Percentiles rank a stretch among this genome's conserved stretches.
Evolutionary conservation across 2,329 filamentous ascomycete species (phyloP).

Genomic region (Ambrosiella beaveri): DNA sequence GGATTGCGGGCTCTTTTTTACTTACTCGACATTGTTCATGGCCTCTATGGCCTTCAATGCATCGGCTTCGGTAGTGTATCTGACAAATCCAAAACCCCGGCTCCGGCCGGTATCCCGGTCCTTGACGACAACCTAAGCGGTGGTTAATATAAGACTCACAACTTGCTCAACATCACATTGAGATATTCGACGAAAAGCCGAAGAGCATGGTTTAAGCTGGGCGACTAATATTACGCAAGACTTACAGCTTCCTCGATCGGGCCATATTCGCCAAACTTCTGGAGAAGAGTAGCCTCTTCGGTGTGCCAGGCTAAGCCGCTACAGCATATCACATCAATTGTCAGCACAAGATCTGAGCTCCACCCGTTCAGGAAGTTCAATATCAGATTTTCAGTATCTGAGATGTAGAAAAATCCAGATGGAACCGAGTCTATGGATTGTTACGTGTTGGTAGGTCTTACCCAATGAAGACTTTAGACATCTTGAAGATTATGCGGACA

Average conservation of each 20-base stretch:
- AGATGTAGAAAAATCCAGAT: not conserved
- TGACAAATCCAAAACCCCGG: constrained; percentile 93
- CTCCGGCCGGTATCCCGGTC: constrained; percentile 93
- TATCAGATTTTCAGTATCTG: too few relatives aligned
- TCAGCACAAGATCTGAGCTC: not conserved
- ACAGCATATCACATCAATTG: not conserved
- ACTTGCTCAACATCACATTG: not conserved
- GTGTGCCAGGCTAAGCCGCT: constrained; percentile 99
- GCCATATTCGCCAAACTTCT: constrained; percentile 88
- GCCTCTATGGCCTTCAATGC: constrained; percentile 57
- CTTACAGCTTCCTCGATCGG: constrained; percentile 80
- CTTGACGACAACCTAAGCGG: constrained; percentile 74
- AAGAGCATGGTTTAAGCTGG: not conserved
- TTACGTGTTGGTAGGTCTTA: constrained; percentile 29
- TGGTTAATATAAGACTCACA: not conserved
- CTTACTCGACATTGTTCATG: constrained; percentile 87
- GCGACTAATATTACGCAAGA: not conserved
- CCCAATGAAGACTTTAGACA: constrained; percentile 95
- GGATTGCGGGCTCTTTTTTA: not conserved
- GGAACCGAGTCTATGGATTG: not conserved
- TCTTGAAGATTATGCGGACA: constrained; percentile 23
- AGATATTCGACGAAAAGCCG: not conserved
- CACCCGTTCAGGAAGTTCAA: too few relatives aligned
- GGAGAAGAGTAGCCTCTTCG: constrained; percentile 67
- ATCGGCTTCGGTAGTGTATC: constrained; percentile 61